Evolutionary conservation across 352 stramenopile genomes (phyloP).

Genomic region (Saprolegnia parasitica): DNA sequence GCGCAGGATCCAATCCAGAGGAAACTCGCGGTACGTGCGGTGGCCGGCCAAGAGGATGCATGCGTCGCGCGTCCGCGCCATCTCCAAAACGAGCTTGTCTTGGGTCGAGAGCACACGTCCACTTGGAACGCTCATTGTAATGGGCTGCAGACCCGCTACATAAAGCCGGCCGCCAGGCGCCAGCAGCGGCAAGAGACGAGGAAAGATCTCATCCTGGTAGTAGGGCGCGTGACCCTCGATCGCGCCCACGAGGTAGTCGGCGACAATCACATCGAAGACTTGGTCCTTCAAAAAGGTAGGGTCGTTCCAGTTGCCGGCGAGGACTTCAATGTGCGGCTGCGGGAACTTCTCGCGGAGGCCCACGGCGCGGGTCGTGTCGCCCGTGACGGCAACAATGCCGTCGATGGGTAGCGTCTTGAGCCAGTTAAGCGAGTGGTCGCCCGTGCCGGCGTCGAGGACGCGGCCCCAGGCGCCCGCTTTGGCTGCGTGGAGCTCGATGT

Average conservation of each 20-base stretch:
- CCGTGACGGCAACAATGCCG: conserved; percentile 61
- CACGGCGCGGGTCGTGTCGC: conserved; percentile 51
- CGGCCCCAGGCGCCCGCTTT: conserved; percentile 40
- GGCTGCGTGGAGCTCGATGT: conserved; percentile 59
- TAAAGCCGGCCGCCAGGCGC: conserved; percentile 84
- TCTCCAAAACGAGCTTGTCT: conserved; percentile 60
- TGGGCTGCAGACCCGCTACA: conserved; percentile 80
- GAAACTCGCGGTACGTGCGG: conserved; percentile 88
- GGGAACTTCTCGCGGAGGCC: conserved; percentile 34
- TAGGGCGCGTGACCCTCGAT: conserved; percentile 91
- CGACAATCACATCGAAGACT: conserved; percentile 75
- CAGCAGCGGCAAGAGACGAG: conserved; percentile 66
- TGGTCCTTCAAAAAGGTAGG: conserved; percentile 53
- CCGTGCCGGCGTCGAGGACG: conserved; percentile 88
- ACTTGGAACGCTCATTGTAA: conserved; percentile 50
- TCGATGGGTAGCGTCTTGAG: conserved; percentile 54
- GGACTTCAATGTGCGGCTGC: conserved; percentile 35
- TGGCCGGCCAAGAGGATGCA: conserved; percentile 85
- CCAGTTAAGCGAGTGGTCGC: conserved; percentile 86
- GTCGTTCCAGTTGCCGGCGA: conserved; percentile 72
- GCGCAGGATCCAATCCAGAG: conserved; percentile 79
- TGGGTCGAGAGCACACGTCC: conserved; percentile 29
- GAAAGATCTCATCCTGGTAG: conserved; percentile 82
- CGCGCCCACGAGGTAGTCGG: conserved; percentile 89
- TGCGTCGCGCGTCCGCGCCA: conserved; percentile 75